Base-by-base conservation (phyloP, 2,329 filamentous ascomycete species). In the Cytospora chrysosperma region DNA sequence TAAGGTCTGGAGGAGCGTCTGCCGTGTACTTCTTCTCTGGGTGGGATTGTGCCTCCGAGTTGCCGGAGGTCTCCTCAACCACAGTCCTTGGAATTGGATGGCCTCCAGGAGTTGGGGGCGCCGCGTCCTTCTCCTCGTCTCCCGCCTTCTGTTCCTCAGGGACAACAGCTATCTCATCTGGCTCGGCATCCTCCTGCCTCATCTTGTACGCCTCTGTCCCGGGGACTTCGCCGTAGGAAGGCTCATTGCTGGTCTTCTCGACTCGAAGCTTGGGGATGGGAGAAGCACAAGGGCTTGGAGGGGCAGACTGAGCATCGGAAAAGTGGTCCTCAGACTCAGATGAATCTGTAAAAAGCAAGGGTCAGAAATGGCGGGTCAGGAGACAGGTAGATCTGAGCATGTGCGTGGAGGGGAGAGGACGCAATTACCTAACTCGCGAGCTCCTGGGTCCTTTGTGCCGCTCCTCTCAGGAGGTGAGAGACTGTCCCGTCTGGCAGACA, bases 261-360 rank as follows among this genome's bases (percentile, higher is more conserved):
- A 87, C 80, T 60, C 84, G 76, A 27, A 83, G 86, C 66, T 78
- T 81, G n/a, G 85, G 86, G 60, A 87, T 81, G 24, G 85, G 82
- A 17, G 83, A 83, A 66, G 72, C 74, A 49, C 74, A 75, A 10
- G 76, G 78, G 72, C 75, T 83, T 68, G 70, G 75, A 63, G 72
- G 78, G 62, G 75, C 81, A 37, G 85, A 87, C 59, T 65, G 63
- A 57, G 63, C 63, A 72, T 90, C 87, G 57, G 85, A 88, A 74
- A 88, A 90, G 75, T 89, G 87, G 68, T 90, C 87, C 53, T 89
- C 87, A 30, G 85, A 88, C 67, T 89, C 87, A 56, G 86, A 88
- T 32, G 78, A 79, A 65, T 83, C 83, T 76, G 73, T 26, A n/a
- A 1, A 34, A 40, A 19, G 37, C 17, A 5, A 0, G 9, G 6